Evolutionary conservation across 176 grass and related monocot genomes (phyloP).

Genomic region (Aegilops bicornis): DNA sequence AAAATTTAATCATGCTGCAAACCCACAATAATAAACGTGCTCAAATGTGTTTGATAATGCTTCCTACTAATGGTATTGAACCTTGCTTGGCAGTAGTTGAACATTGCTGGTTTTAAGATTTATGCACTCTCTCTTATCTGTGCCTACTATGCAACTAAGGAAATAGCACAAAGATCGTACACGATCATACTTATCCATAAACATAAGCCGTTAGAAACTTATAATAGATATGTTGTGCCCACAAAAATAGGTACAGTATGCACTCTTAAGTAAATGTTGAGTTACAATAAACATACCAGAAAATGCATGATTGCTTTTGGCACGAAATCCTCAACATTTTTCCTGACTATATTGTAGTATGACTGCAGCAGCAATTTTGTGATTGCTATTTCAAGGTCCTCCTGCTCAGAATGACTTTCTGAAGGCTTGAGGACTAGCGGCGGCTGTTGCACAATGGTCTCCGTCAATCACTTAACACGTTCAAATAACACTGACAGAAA

Average conservation of each 20-base stretch:
- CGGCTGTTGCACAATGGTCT: slow-evolving; percentile 60
- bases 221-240: too few relatives aligned
- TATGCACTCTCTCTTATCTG: neutral
- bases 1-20: neutral
- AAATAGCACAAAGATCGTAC: neutral
- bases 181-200: neutral
- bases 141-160: neutral
- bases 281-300: slow-evolving; percentile 47
- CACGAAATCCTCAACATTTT: slow-evolving; percentile 91
- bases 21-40: neutral
- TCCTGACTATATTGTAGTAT: slow-evolving; percentile 98
- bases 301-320: slow-evolving; percentile 99
- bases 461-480: slow-evolving; percentile 30
- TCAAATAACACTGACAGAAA: slow-evolving; percentile 7
- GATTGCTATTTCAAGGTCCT: slow-evolving; percentile 91
- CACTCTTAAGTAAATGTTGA: neutral
- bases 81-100: neutral
- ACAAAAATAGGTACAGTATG: neutral
- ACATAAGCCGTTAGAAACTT: neutral
- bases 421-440: slow-evolving; percentile 82
- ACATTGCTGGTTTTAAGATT: neutral
- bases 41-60: neutral
- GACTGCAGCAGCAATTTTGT: slow-evolving; percentile 98
- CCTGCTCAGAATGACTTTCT: slow-evolving; percentile 91
- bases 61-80: neutral